Percentiles rank a stretch among this genome's conserved stretches.
Conservation (phyloP, 805 yeast genomes). For the Teunomyces gatunensis region DNA sequence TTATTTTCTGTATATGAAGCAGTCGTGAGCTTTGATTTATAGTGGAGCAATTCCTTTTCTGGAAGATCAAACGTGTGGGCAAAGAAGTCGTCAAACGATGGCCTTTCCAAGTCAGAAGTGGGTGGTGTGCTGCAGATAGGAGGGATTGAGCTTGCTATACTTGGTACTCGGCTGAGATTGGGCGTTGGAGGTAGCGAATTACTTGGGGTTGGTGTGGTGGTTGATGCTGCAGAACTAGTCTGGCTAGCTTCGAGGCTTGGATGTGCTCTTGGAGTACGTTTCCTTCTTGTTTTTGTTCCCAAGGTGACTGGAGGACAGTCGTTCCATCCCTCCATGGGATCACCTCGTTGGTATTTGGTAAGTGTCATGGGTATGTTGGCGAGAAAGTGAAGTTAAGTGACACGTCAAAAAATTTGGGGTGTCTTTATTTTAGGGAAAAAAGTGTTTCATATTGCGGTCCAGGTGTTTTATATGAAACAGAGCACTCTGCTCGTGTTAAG, state of each 20-base stretch:
- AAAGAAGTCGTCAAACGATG: background rate
- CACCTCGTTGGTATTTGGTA: conserved; percentile 38
- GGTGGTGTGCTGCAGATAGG: background rate
- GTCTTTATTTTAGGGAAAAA: background rate
- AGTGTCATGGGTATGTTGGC: conserved; percentile 21
- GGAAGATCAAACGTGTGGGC: conserved; percentile 23
- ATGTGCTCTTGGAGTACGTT: conserved; percentile 8
- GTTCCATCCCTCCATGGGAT: conserved; percentile 54
- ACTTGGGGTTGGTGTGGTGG: background rate
- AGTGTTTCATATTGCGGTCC: background rate
- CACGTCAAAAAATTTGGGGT: background rate
- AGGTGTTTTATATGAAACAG: background rate
- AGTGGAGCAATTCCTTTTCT: conserved; percentile 42
- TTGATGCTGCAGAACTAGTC: background rate
- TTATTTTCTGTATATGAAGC: background rate
- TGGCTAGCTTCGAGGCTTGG: background rate
- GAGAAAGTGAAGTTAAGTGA: background rate
- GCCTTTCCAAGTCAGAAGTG: conserved; percentile 4
- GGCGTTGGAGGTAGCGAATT: background rate
- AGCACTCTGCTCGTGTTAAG: too few relatives aligned
- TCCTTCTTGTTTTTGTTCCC: conserved; percentile 5
- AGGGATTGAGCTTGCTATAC: background rate
- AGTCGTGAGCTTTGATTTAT: conserved; percentile 36
- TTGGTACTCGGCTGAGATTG: background rate
- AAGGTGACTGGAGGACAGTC: conserved; percentile 49